Percentiles rank a stretch among this genome's conserved stretches.
These are phyloP conservation scores for Aureobasidium musti DNA, from an alignment of 2,329 filamentous ascomycete species.

Conservation along the genomic window DNA sequence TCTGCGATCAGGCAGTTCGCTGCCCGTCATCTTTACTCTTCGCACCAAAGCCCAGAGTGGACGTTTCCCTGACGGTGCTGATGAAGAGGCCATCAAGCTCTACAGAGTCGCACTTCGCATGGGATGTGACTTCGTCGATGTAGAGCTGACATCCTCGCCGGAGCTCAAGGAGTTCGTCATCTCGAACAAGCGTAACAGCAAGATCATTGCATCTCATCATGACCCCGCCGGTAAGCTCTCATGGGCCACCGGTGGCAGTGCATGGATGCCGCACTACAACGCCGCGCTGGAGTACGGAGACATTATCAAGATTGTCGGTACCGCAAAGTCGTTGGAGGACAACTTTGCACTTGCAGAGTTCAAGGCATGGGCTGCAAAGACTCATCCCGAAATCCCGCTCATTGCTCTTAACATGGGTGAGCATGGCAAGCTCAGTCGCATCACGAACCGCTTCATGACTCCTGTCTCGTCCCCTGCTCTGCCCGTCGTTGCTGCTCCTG, in stretches of 20 bases:
- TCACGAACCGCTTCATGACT: conserved; percentile 90
- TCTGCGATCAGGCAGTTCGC: conserved; percentile 67
- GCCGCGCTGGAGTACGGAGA: conserved; percentile 86
- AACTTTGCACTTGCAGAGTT: conserved; percentile 85
- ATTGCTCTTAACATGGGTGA: conserved; percentile 97
- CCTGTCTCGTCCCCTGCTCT: conserved; percentile 87
- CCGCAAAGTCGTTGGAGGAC: conserved; percentile 73
- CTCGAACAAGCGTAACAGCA: conserved; percentile 65
- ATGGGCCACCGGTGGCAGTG: conserved; percentile 72
- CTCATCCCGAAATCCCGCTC: conserved; percentile 72
- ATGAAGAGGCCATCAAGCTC: conserved; percentile 65
- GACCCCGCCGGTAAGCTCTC: conserved; percentile 77
- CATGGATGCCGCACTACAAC: conserved; percentile 87
- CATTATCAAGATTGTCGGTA: conserved; percentile 89
- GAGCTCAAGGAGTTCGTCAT: conserved; percentile 62
- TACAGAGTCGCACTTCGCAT: conserved; percentile 78
- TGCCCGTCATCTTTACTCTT: conserved; percentile 91
- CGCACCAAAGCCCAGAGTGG: conserved; percentile 85
- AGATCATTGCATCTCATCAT: conserved; percentile 94
- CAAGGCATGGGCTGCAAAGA: conserved; percentile 70
- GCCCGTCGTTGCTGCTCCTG: conserved; percentile 91
- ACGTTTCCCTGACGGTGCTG: conserved; percentile 75
- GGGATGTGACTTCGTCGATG: conserved; percentile 88
- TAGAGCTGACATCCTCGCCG: conserved; percentile 84
- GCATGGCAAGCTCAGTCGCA: conserved; percentile 81